Base-by-base conservation (phyloP, 805 yeast genomes). In the Metschnikowia dekortorum region DNA sequence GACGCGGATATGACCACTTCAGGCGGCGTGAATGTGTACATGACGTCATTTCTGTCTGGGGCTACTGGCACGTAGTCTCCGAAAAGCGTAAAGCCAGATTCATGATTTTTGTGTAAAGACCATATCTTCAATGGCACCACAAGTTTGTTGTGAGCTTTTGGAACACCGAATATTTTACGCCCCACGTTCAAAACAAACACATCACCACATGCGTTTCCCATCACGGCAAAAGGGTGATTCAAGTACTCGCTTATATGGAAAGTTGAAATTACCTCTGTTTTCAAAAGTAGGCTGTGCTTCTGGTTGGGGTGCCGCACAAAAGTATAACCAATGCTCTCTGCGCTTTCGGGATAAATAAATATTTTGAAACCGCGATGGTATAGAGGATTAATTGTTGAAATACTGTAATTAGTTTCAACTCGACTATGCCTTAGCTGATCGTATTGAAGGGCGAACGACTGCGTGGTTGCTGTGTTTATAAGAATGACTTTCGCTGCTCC, bases 1-100 rank as follows among this genome's bases (percentile, higher is more conserved):
- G 80, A 46, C 2, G 78, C 56, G 0, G 82, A 73, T 6, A 86
- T 66, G 13, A 71, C 63, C 1, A 82, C 74, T 11, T 78, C 76
- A 4, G 77, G 72, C 1, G 88, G 83, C 46, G 74, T 74, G 4
- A 78, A 57, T 11, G 69, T 59, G 6, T 55, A 54, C 50, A 65
- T 56, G 53, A 69, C 47, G 22, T 54, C 52, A 50, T 65, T 29
- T 55, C 50, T 56, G 22, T 71, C 76, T 5, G 69, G 59, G 1
- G 70, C 57, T 8, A 66, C 61, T 33, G 62, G 61, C 30, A 59
- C 64, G 46, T 64, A 67, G 55, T 64, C 65, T 28, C 69, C 68
- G 10, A 38, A 48, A 8, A 71, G 52, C 6, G 51, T 53, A 13
- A 66, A 40, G 7, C 41, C 48, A 43, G 50, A 47, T 33, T 48